A percentile compares a stretch with the other conserved stretches of the same genome.
Evolutionary conservation across 108 stramenopile genomes (phyloP).

Genomic region (Cyclotella sp.): DNA sequence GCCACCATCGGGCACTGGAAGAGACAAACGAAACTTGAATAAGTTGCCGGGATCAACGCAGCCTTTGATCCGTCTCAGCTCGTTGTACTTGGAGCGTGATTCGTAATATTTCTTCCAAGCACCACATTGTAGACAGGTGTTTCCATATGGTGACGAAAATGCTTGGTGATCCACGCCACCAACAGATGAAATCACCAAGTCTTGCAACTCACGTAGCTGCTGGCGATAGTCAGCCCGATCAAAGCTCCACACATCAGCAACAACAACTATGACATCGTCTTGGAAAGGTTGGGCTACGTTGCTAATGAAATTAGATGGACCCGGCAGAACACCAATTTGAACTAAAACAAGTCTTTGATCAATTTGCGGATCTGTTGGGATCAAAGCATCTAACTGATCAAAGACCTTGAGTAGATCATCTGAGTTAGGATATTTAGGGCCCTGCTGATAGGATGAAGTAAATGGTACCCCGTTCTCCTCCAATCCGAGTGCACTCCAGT

Average conservation of each 20-base stretch:
- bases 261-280: constrained; percentile 4
- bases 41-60: too few relatives aligned
- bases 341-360: neutral
- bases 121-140: constrained; percentile 13
- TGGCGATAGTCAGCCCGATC: neutral
- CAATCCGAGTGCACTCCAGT: too few relatives aligned
- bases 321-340: neutral
- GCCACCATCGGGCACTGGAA: too few relatives aligned
- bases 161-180: too few relatives aligned
- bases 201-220: neutral
- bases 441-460: too few relatives aligned
- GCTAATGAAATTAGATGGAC: neutral
- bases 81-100: too few relatives aligned
- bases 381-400: neutral
- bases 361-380: neutral
- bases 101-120: too few relatives aligned
- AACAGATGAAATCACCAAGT: too few relatives aligned
- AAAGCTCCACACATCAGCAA: neutral
- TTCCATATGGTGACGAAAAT: constrained; percentile 14
- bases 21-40: too few relatives aligned
- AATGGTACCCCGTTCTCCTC: neutral
- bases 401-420: neutral
- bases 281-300: constrained; percentile 7
- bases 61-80: too few relatives aligned
- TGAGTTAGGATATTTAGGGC: neutral